Percentiles rank a stretch among this genome's conserved stretches.
Conservation (phyloP, 2,329 filamentous ascomycete species). For the Tolypocladium pustulatum region DNA sequence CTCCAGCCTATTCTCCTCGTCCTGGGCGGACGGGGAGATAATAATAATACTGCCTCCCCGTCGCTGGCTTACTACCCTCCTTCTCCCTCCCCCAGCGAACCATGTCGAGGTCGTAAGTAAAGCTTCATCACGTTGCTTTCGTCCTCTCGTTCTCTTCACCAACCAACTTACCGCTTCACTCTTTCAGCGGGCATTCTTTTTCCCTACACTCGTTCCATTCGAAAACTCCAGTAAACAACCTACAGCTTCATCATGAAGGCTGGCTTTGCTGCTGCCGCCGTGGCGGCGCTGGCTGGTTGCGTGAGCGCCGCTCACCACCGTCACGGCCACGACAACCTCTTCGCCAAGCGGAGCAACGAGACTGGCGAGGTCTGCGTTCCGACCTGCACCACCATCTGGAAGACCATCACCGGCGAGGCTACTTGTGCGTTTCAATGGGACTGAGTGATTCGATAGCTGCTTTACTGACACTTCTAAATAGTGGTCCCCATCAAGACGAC, state of each 20-base stretch:
- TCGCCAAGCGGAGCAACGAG: conserved; percentile 37
- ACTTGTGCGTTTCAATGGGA: conserved; percentile 42
- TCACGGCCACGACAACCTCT: conserved; percentile 52
- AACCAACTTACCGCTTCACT: conserved; percentile 63
- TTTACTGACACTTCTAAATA: conserved; percentile 12
- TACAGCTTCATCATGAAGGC: conserved; percentile 58
- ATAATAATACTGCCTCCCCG: conserved; percentile 29
- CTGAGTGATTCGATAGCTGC: background rate
- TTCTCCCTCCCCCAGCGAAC: conserved; percentile 28
- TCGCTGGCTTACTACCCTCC: conserved; percentile 21
- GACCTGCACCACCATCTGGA: conserved; percentile 65
- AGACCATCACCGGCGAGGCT: conserved; percentile 56
- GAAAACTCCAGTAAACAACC: background rate
- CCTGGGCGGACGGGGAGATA: background rate
- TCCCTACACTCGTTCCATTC: conserved; percentile 3
- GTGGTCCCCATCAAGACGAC: conserved; percentile 25
- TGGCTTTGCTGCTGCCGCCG: conserved; percentile 53
- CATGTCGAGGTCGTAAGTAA: conserved; percentile 42
- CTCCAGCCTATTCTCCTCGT: conserved; percentile 5
- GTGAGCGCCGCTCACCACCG: conserved; percentile 50
- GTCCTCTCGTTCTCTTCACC: conserved; percentile 35
- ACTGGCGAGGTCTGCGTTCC: conserved; percentile 39
- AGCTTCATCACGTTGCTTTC: conserved; percentile 36
- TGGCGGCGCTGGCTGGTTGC: conserved; percentile 46
- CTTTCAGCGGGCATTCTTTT: conserved; percentile 78